Evolutionary conservation across 371 early-diverging fungal genomes (phyloP).

Genomic region (Saksenaea oblongispora): DNA sequence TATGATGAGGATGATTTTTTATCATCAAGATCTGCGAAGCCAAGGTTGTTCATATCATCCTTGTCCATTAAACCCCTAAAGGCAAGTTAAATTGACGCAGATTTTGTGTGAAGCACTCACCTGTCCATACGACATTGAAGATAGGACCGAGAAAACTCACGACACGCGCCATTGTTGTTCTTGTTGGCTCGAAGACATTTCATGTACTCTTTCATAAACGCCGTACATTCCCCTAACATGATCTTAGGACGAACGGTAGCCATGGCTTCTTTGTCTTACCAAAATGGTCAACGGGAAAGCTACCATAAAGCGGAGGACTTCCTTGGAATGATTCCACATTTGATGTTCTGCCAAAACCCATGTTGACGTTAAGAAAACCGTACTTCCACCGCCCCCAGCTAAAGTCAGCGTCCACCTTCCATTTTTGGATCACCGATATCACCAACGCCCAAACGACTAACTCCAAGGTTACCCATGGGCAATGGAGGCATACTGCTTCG

Average conservation of each 20-base stretch:
- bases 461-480: too few species aligned
- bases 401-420: too few species aligned
- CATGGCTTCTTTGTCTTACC: slow-evolving; percentile 32
- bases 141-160: slow-evolving; percentile 70
- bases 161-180: slow-evolving; percentile 66
- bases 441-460: too few species aligned
- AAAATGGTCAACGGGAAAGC: slow-evolving; percentile 81
- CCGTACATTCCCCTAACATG: slow-evolving; percentile 71
- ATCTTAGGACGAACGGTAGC: background rate
- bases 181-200: slow-evolving; percentile 71
- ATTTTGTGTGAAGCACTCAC: slow-evolving; percentile 36
- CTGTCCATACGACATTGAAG: slow-evolving; percentile 85
- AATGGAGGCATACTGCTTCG: too few species aligned
- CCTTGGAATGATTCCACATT: slow-evolving; percentile 62
- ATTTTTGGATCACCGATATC: too few species aligned
- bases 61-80: slow-evolving; percentile 68
- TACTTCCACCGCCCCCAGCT: too few species aligned
- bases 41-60: slow-evolving; percentile 71
- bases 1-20: background rate
- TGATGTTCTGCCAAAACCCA: slow-evolving; percentile 70
- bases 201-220: slow-evolving; percentile 71
- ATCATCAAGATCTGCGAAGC: slow-evolving; percentile 56
- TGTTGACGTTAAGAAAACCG: slow-evolving; percentile 15
- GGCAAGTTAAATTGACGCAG: background rate
- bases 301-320: slow-evolving; percentile 75